Base-by-base conservation (phyloP, 495 filamentous ascomycete genomes). In the Hypoxylon crocopeplum region DNA sequence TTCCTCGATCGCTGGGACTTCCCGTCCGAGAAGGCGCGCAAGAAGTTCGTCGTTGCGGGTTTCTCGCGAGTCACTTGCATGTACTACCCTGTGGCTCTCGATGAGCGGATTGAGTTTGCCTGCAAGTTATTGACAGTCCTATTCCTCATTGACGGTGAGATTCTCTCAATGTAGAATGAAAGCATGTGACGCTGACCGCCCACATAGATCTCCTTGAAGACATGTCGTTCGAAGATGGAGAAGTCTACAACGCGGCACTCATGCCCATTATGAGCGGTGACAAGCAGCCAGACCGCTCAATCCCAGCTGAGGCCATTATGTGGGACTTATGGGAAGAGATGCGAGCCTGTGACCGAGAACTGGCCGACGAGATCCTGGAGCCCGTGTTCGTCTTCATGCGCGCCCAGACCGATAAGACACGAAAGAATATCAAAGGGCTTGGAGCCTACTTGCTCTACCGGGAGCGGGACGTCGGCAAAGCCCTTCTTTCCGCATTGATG, bases 261-360 rank as follows among this genome's bases (percentile, higher is more conserved):
- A 77, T 75, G 19, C 62, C 57, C 1, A 66, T 77, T 16, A 49
- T 50, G 12, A 33, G 51, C 3, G 72, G 74, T 21, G 27, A 61
- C 17, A 44, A 56, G 7, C 52, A 56, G 11, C 72, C 70, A 0
- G 51, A 72, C 48, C 68, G 66, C 4, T 49, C 32, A 19, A 48
- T 64, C 8, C 70, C 74, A 3, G 66, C 50, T 7, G 64, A 75
- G 45, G 69, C 36, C 20, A 75, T 77, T 8, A 69, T 60, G 15
- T 69, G 72, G 29, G 73, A 74, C 21, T n/a, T 75, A 0, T 77
- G 69, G 69, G 64, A 69, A 34, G 60, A 53, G 10, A 75, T 77
- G 69, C 68, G 72, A 7, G 61, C 62, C 2, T 30, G 45, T 13
- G 68, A 73, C 33, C 39, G 33, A 17, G 54, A 48, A 1, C 67